A percentile compares a stretch with the other conserved stretches of the same genome.
Evolutionary conservation across 202 grass and related monocot genomes (phyloP).

Genomic region (Carex arenaria): DNA sequence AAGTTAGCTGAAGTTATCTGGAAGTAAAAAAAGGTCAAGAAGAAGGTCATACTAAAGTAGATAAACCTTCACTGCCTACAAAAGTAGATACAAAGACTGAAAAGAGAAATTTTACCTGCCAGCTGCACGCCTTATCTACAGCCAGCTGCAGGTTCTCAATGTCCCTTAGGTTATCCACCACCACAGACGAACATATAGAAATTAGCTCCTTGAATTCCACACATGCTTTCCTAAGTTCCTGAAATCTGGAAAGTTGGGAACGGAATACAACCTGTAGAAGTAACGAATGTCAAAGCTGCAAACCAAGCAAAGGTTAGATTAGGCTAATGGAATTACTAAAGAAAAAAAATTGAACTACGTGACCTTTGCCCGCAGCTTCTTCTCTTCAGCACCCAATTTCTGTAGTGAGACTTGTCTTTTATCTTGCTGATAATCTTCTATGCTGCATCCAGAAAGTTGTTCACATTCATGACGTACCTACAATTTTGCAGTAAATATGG

Average conservation of each 20-base stretch:
- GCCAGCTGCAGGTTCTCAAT: conserved; percentile 37
- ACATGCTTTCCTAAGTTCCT: conserved; percentile 59
- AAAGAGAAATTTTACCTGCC: conserved; percentile 47
- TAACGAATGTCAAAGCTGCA: not conserved
- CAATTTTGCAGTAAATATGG: not conserved
- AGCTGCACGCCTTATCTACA: conserved; percentile 64
- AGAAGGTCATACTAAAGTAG: conserved; percentile 17
- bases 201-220: conserved; percentile 52
- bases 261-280: conserved; percentile 77
- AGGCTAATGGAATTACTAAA: conserved; percentile 3
- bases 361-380: conserved; percentile 52
- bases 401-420: conserved; percentile 40
- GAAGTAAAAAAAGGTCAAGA: conserved; percentile 21
- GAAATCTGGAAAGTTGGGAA: conserved; percentile 57
- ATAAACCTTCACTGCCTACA: not conserved
- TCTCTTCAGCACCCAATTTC: conserved; percentile 56
- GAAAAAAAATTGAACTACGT: conserved; percentile 15
- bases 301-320: not conserved
- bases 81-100: conserved; percentile 11
- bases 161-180: conserved; percentile 35
- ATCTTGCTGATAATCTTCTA: conserved; percentile 31
- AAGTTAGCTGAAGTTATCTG: conserved; percentile 66
- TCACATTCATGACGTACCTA: conserved; percentile 77
- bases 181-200: conserved; percentile 39
- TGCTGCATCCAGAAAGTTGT: conserved; percentile 48